These are phyloP conservation scores for Diplodia scrobiculata DNA, from an alignment of 2,329 filamentous ascomycete genomes.

Conservation along the genomic window DNA sequence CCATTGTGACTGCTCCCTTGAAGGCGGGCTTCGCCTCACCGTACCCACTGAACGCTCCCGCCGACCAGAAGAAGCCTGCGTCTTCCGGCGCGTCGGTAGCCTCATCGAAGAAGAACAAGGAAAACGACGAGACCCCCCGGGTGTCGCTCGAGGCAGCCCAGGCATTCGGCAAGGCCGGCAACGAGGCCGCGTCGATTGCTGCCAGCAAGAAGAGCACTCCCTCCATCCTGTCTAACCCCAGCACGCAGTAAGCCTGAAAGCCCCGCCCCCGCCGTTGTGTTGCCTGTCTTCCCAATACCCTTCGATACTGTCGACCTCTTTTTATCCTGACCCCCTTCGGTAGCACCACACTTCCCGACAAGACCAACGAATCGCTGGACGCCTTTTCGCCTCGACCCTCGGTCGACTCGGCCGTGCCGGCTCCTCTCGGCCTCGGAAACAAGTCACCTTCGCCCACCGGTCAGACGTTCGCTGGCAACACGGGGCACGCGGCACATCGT, in stretches of 20 bases:
- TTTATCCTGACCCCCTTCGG: slow-evolving; percentile 21
- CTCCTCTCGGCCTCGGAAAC: slow-evolving; percentile 5
- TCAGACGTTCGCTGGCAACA: slow-evolving; percentile 3
- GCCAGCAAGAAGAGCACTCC: slow-evolving; percentile 42
- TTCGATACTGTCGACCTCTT: slow-evolving; percentile 21
- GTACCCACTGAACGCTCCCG: slow-evolving; percentile 17
- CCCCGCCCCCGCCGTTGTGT: slow-evolving; percentile 25
- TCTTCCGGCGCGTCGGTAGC: slow-evolving; percentile 27
- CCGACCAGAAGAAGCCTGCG: slow-evolving; percentile 20
- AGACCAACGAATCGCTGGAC: background rate
- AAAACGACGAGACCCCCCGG: slow-evolving; percentile 38
- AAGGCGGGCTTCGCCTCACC: slow-evolving; percentile 33
- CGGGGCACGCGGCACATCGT: slow-evolving; percentile 33
- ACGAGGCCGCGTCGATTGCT: slow-evolving; percentile 43
- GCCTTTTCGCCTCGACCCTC: slow-evolving; percentile 22
- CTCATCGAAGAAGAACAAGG: slow-evolving; percentile 29
- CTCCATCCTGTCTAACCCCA: slow-evolving; percentile 42
- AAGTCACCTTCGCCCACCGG: slow-evolving; percentile 32
- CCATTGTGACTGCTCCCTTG: slow-evolving; percentile 42
- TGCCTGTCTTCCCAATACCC: slow-evolving; percentile 5
- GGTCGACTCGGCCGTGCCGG: slow-evolving; percentile 19
- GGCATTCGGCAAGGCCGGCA: slow-evolving; percentile 43
- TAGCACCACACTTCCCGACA: slow-evolving; percentile 22
- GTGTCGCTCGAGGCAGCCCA: slow-evolving; percentile 40
- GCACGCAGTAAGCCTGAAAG: slow-evolving; percentile 32